Evolutionary conservation across 2,329 filamentous ascomycete species (phyloP), one percentile per base, ranked within the genome.

Genomic region (Xylaria sp.): DNA sequence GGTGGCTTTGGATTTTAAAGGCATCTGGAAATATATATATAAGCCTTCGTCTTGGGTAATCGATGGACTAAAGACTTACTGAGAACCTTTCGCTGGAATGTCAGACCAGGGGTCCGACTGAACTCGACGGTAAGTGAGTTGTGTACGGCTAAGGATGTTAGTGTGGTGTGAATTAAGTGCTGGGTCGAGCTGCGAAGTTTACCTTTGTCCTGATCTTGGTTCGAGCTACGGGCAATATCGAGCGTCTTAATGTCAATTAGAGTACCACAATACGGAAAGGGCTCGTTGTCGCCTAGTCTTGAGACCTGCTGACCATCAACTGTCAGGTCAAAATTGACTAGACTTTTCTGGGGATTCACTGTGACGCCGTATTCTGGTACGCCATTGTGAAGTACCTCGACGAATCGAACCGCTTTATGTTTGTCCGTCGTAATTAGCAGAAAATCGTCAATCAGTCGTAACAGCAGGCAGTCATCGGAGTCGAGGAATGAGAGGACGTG

Each of bases 381-480:
- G 1, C 94, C 95, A 0, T 81, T 79, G 74, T 97, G 91, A 94
- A 99, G 97, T 17, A 87, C 85, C 66, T 89, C 82, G 23, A 97
- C 84, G 77, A 99, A 98, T 1, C 81, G 83, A 66, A 84, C 84
- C 0, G 93, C 95, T 74, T 94, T 89, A 7, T 79, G 72, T 62
- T 81, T 83, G 58, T 93, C 86, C 0, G 90, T 89, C 0, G 92
- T 97, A 75, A 99, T 90, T 54, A 99, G 87, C 4, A 98, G 83
- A 74, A 98, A 99, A 76, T 99, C 96, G 74, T 99, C 96, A 49
- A 97, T 93, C 10, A 97, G 85, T 17, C 96, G 87, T 61, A 98
- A 80, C 7, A 99, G 83, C 2, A 97, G 80, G 58, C 87, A 90
- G 40, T 90, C 83, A 5, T 81, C 77, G 0, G 81, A 76, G 17